Conservation (phyloP, 495 filamentous ascomycete genomes). For the Lasiosphaeriaceae sp. region DNA sequence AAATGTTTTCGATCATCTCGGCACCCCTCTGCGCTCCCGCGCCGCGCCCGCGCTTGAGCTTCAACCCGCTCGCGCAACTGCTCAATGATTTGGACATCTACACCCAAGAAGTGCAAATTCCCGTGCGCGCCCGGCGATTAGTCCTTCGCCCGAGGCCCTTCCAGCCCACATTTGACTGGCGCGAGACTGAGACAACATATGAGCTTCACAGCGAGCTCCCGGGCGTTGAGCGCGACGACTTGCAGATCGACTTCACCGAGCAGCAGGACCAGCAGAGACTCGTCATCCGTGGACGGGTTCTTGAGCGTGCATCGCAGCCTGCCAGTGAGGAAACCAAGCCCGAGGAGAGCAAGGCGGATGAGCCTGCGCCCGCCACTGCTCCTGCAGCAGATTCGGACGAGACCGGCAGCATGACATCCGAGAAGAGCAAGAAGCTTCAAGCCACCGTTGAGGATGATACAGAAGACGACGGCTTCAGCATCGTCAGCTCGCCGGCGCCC, state of each 20-base stretch:
- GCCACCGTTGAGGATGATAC: not conserved
- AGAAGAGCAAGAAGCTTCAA: not conserved
- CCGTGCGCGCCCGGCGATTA: not conserved
- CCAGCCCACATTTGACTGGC: not conserved
- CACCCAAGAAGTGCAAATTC: not conserved
- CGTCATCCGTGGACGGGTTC: not conserved
- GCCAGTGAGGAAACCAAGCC: not conserved
- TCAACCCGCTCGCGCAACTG: not conserved
- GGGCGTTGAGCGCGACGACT: not conserved
- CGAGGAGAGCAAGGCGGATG: not conserved
- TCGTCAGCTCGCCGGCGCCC: not conserved
- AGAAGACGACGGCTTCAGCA: not conserved
- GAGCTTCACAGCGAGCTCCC: not conserved
- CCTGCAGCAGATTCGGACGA: not conserved
- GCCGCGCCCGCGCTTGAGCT: not conserved
- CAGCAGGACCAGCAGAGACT: not conserved
- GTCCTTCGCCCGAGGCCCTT: not conserved
- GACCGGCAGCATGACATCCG: not conserved
- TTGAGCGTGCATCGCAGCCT: too few species aligned
- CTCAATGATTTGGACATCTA: not conserved
- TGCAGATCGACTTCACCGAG: not conserved
- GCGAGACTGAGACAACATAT: not conserved
- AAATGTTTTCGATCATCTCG: not conserved
- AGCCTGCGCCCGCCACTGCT: not conserved
- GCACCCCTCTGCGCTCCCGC: not conserved